Percentiles rank a stretch among this genome's conserved stretches.
These are phyloP conservation scores for Paulownia fortunei DNA, from an alignment of 257 asterid species.

Conservation along the genomic window DNA sequence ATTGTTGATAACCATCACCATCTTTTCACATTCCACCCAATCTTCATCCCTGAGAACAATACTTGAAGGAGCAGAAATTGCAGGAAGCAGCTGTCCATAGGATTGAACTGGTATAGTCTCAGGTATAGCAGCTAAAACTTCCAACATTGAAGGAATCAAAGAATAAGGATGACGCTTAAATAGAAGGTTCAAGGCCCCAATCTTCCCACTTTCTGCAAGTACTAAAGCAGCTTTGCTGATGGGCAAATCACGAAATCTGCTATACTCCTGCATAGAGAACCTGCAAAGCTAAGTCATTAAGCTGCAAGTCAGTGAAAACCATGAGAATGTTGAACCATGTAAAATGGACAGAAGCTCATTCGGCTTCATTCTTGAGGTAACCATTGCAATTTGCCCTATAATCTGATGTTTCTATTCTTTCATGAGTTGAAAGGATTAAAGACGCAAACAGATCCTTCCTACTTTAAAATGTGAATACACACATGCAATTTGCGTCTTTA, in stretches of 20 bases:
- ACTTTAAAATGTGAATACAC: not conserved
- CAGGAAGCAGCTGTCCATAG: constrained; percentile 93
- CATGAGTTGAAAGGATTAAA: constrained; percentile 6
- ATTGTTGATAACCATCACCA: constrained; percentile 55
- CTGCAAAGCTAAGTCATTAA: constrained; percentile 82
- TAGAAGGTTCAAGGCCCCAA: constrained; percentile 92
- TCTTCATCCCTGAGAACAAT: constrained; percentile 78
- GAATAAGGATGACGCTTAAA: constrained; percentile 95
- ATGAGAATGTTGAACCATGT: constrained; percentile 24
- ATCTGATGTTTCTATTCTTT: constrained; percentile 22
- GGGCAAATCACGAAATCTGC: constrained; percentile 73
- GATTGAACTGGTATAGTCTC: constrained; percentile 94
- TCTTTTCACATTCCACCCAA: constrained; percentile 92
- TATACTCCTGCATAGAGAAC: constrained; percentile 87
- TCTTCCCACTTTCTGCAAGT: constrained; percentile 92
- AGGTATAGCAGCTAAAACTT: constrained; percentile 93
- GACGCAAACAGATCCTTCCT: constrained; percentile 24
- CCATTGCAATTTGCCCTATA: not conserved
- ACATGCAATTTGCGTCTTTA: constrained; percentile 5
- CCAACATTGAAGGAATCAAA: constrained; percentile 73
- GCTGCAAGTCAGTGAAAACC: constrained; percentile 64
- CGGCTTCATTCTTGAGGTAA: constrained; percentile 23
- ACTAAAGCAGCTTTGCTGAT: constrained; percentile 69
- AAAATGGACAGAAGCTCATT: constrained; percentile 25
- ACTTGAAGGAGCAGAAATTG: constrained; percentile 70